Evolutionary conservation across 108 stramenopile genomes (phyloP).

Genomic region (Mayamaea pseudoterrestris): DNA sequence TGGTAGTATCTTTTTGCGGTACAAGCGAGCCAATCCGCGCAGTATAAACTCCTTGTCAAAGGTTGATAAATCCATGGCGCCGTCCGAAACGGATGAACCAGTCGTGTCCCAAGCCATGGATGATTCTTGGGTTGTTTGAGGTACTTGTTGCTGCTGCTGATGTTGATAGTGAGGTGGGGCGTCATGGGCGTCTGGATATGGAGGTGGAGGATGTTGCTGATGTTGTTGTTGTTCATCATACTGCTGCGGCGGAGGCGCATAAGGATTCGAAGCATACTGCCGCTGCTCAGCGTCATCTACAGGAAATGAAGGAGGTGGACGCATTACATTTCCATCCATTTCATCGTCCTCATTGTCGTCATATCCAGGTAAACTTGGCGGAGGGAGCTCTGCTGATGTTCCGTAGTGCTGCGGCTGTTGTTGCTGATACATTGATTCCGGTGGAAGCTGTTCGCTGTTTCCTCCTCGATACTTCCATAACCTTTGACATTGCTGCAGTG

Average conservation of each 20-base stretch:
- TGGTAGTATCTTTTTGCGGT: constrained; percentile 78
- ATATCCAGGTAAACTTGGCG: neutral
- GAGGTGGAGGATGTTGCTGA: neutral
- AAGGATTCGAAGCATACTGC: no score
- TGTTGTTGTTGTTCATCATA: neutral
- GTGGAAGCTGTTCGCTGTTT: no score
- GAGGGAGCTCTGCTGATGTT: neutral
- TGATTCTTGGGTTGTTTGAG: neutral
- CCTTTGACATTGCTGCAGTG: no score
- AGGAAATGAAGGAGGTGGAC: no score
- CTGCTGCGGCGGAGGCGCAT: no score
- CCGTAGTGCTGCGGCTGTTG: constrained; percentile 1
- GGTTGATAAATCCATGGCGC: constrained; percentile 49
- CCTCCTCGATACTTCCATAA: no score
- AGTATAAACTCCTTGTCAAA: constrained; percentile 84
- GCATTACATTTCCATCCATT: no score
- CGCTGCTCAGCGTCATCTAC: no score
- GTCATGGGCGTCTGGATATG: neutral
- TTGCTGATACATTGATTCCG: no score
- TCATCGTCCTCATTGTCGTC: constrained; percentile 1
- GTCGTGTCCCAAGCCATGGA: no score
- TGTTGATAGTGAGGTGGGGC: neutral
- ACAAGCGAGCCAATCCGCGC: constrained; percentile 59
- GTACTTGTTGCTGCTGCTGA: constrained; percentile 2
- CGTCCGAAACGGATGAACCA: no score